Percentiles rank a stretch among this genome's conserved stretches.
Evolutionary conservation across 2,329 filamentous ascomycete genomes (phyloP).

Genomic region (Phoma herbarum): DNA sequence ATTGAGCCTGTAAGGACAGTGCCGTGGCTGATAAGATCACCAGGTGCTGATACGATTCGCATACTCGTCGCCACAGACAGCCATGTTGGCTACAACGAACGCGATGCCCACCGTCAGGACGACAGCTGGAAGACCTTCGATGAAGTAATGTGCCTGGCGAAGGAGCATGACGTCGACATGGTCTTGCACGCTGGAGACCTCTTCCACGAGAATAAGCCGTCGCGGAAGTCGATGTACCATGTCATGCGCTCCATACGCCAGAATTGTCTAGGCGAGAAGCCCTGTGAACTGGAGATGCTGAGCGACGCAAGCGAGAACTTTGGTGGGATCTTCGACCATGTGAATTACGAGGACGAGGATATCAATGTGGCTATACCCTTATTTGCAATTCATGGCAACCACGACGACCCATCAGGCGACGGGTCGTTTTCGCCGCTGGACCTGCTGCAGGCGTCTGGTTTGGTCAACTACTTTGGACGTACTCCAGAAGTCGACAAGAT

Average conservation of each 20-base stretch:
- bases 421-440: conserved; percentile 92
- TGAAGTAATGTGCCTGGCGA: conserved; percentile 90
- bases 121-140: conserved; percentile 98
- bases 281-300: conserved; percentile 92
- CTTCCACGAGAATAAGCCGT: conserved; percentile 98
- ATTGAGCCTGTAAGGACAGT: neutral
- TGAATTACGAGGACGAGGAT: conserved; percentile 97
- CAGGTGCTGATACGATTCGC: conserved; percentile 83
- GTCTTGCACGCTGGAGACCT: conserved; percentile 92
- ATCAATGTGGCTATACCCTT: conserved; percentile 98
- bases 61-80: conserved; percentile 96
- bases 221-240: conserved; percentile 93
- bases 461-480: conserved; percentile 96
- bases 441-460: conserved; percentile 85
- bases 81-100: conserved; percentile 96
- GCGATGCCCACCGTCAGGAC: conserved; percentile 91
- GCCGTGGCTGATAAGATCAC: conserved; percentile 19
- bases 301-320: conserved; percentile 94
- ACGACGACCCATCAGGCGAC: conserved; percentile 97
- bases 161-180: conserved; percentile 94
- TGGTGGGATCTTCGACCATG: conserved; percentile 84
- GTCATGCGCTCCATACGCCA: conserved; percentile 94
- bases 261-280: conserved; percentile 94
- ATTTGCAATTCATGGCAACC: conserved; percentile 98
- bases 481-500: conserved; percentile 94